These are phyloP conservation scores for Obba rivulosa DNA, from an alignment of 768 basidiomycete genomes.

Conservation along the genomic window DNA sequence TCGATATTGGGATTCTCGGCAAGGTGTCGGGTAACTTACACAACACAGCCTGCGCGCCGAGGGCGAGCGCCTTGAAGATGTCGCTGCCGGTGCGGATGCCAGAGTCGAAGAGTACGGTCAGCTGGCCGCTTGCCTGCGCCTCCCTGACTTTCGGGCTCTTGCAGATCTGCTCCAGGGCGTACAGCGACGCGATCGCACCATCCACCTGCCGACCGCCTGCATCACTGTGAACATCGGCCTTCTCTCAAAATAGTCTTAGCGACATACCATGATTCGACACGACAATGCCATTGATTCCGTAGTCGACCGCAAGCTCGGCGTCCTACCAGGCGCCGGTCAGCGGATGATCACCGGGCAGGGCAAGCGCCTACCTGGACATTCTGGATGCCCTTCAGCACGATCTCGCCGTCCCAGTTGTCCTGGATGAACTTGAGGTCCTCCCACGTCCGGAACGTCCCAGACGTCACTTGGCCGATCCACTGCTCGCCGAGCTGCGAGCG, in stretches of 20 bases:
- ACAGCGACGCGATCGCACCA: conserved; percentile 69
- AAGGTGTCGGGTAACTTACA: conserved; percentile 44
- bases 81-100: conserved; percentile 83
- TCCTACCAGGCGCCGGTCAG: conserved; percentile 30
- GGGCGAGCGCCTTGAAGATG: conserved; percentile 77
- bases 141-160: conserved; percentile 51
- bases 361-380: conserved; percentile 40
- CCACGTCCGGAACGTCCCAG: conserved; percentile 63
- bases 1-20: not conserved
- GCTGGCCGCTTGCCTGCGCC: conserved; percentile 53
- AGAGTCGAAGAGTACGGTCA: conserved; percentile 73
- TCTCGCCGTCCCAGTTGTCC: conserved; percentile 72
- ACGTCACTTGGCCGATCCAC: conserved; percentile 61
- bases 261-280: conserved; percentile 74
- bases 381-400: conserved; percentile 78
- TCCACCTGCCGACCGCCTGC: conserved; percentile 73
- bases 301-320: conserved; percentile 62
- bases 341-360: not conserved
- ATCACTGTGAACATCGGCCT: not conserved
- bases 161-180: conserved; percentile 65
- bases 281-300: conserved; percentile 65
- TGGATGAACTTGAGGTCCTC: conserved; percentile 63
- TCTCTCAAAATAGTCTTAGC: no score
- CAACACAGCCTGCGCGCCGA: conserved; percentile 80
- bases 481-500: conserved; percentile 45